phyloP scores from a whole-genome alignment of 768 basidiomycete genomes.

The Tricholoma hemisulphureum region DNA sequence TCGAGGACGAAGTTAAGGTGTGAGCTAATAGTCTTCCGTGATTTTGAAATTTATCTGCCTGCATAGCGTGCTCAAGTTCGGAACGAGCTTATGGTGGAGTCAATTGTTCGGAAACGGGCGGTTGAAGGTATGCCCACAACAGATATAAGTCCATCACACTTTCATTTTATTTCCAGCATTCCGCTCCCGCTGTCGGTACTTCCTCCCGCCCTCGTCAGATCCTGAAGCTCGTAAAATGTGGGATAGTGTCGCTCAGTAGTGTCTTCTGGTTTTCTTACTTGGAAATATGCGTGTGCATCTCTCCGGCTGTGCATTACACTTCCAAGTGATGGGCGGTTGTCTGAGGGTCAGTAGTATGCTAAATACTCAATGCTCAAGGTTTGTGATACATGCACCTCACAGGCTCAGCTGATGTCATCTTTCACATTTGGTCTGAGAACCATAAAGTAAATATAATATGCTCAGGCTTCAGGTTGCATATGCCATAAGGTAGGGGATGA shows the following conservation, averaged over 20 bases:
- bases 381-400: no score
- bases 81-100: constrained; percentile 72
- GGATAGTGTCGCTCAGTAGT: constrained; percentile 35
- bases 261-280: background rate
- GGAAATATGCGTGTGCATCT: background rate
- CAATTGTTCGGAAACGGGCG: constrained; percentile 67
- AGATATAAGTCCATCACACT: background rate
- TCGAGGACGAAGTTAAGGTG: constrained; percentile 72
- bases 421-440: no score
- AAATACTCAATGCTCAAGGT: no score
- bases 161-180: constrained; percentile 53
- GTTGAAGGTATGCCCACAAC: constrained; percentile 55
- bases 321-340: background rate
- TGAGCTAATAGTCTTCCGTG: constrained; percentile 13
- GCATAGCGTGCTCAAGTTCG: constrained; percentile 70
- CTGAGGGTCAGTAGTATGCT: no score
- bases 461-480: no score
- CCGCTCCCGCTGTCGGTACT: constrained; percentile 75
- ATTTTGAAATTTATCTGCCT: constrained; percentile 9
- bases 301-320: background rate
- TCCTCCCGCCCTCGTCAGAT: constrained; percentile 63
- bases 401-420: no score
- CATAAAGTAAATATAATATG: no score
- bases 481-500: no score
- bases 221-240: constrained; percentile 56